Evolutionary conservation across 140 eudicot genomes (phyloP), one percentile per base, ranked within the genome.

Genomic region (Oenanthe javanica): DNA sequence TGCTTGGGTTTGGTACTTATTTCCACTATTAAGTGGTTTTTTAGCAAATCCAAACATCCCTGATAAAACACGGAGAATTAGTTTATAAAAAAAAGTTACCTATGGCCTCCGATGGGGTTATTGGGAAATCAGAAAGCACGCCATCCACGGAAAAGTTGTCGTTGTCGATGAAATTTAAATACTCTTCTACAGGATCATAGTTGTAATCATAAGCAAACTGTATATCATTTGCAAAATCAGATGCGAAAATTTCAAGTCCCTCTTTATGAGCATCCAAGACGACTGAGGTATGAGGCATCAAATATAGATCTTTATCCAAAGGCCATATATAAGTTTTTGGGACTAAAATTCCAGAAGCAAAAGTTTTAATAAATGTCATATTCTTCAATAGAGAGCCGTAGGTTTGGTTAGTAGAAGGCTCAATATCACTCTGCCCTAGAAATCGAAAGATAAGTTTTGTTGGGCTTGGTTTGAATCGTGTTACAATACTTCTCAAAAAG

Each of bases 311-410:
- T 31, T 67, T 67, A 31, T 67, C 73, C 21, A 31, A 1, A 67
- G 73, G 73, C 73, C 73, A 67, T 14, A 67, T 67, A n/a, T 67
- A 67, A 67, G 73, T 67, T 31, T 67, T 67, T 67, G 73, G 73
- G 10, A 67, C 73, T 14, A 67, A 8, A 13, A 67, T 67, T 14
- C 73, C 73, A 67, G 73, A 31, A 31, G 73, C 73, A 67, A 67
- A 67, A 12, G 73, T 31, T 67, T 31, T 67, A 14, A 67, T 67
- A 31, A 67, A 67, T 31, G 46, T 67, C 21, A 67, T 21, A 31
- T 67, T 67, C 73, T 67, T 67, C 21, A 67, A 31, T 4, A 67
- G 73, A 67, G 73, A 67, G 21, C 73, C 73, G 1, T 67, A 67
- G 73, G 73, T 67, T 67, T 67, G 73, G 46, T 67, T 67, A 15